Evolutionary conservation across 768 basidiomycete species (phyloP).

Genomic region (Mycena metata): DNA sequence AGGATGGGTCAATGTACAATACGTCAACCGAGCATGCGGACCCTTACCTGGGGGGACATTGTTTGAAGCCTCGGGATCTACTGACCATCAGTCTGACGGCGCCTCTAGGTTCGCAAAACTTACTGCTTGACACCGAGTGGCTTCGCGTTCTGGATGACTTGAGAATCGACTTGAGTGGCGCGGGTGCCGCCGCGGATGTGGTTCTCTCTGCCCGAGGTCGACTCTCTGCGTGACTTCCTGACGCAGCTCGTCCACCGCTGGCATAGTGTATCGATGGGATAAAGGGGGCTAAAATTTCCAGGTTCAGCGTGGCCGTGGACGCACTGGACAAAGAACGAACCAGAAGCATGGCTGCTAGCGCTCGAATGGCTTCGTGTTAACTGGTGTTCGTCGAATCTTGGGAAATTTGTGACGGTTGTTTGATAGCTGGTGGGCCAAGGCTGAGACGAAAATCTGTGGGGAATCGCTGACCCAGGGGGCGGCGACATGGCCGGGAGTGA

Average conservation of each 20-base stretch:
- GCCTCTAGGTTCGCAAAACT: not conserved
- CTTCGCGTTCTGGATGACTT: constrained; percentile 19
- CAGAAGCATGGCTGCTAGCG: not conserved
- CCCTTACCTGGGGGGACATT: not conserved
- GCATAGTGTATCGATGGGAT: not conserved
- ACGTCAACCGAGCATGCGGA: no score
- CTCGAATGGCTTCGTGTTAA: not conserved
- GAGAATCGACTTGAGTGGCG: constrained; percentile 6
- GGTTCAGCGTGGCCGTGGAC: not conserved
- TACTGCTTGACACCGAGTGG: constrained; percentile 17
- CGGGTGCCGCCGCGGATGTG: constrained; percentile 8
- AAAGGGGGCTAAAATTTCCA: not conserved
- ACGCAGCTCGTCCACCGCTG: not conserved
- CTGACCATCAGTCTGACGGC: not conserved
- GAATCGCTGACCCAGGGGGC: constrained; percentile 10
- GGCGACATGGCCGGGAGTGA: constrained; percentile 18
- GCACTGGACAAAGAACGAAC: not conserved
- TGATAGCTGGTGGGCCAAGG: not conserved
- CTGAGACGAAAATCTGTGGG: not conserved
- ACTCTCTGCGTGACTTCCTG: not conserved
- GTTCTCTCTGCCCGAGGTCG: not conserved
- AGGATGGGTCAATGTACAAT: not conserved
- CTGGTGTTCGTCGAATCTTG: not conserved
- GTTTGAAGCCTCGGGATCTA: constrained; percentile 7
- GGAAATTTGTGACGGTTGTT: no score